Conservation (phyloP, 345 rosid species). For the Moringa oleifera region DNA sequence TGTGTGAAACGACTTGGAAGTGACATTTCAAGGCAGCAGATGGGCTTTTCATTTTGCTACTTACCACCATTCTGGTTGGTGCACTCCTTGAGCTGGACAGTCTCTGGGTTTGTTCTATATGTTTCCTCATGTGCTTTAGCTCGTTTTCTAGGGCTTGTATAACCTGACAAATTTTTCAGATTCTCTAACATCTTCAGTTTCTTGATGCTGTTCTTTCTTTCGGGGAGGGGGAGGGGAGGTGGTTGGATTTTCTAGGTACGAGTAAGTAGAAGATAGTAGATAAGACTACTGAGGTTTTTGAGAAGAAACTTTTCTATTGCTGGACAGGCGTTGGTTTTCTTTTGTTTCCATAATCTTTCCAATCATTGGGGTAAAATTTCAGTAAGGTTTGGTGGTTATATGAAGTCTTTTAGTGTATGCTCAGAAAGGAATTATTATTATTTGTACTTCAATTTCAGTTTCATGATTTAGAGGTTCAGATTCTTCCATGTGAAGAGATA, state of each 20-base stretch:
- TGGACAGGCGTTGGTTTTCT: neutral
- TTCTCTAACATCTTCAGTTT: neutral
- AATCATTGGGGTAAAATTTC: no score
- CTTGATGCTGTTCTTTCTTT: neutral
- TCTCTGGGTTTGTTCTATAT: neutral
- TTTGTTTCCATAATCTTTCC: neutral
- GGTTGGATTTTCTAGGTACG: no score
- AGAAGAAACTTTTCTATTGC: neutral
- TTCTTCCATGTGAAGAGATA: no score
- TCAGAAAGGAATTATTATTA: no score
- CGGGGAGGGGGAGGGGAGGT: no score
- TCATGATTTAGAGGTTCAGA: no score
- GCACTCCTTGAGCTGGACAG: neutral
- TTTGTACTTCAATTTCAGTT: no score
- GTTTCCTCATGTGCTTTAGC: neutral
- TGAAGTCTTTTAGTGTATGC: no score
- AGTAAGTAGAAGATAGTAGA: no score
- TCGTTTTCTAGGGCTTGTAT: neutral
- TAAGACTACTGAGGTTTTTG: no score
- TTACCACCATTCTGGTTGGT: constrained; percentile 22
- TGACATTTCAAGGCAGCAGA: constrained; percentile 14
- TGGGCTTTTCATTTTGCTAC: constrained; percentile 10
- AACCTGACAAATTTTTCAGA: neutral
- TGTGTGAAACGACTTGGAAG: neutral
- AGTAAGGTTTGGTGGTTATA: no score